These are phyloP conservation scores for Xylariaceae sp. DNA, from an alignment of 2,329 filamentous ascomycete species.

Conservation along the genomic window DNA sequence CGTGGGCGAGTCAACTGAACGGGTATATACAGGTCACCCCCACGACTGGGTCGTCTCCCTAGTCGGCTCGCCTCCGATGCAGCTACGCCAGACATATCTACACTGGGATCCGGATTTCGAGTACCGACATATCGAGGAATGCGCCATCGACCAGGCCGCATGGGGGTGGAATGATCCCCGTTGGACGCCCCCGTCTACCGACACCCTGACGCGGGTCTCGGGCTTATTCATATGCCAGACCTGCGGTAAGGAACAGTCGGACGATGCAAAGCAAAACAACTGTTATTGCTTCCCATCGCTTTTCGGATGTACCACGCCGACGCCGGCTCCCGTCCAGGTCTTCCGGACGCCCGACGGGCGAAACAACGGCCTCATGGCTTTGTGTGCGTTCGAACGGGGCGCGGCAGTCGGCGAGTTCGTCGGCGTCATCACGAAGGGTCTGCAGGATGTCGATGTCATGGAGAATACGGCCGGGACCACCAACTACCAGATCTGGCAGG, in stretches of 20 bases:
- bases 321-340: slow-evolving; percentile 43
- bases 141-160: slow-evolving; percentile 41
- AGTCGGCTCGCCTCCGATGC: slow-evolving; percentile 37
- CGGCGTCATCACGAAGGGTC: slow-evolving; percentile 48
- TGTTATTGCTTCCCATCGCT: slow-evolving; percentile 51
- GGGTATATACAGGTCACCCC: slow-evolving; percentile 42
- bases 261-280: slow-evolving; percentile 42
- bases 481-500: slow-evolving; percentile 56
- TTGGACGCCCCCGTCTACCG: slow-evolving; percentile 29
- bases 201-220: slow-evolving; percentile 21
- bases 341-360: slow-evolving; percentile 48
- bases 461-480: slow-evolving; percentile 35
- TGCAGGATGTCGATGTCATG: slow-evolving; percentile 52
- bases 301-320: slow-evolving; percentile 41
- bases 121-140: slow-evolving; percentile 46
- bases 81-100: slow-evolving; percentile 42
- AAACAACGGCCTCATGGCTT: slow-evolving; percentile 48
- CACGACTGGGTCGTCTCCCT: slow-evolving; percentile 48
- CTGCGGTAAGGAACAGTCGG: slow-evolving; percentile 46
- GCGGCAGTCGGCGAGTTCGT: slow-evolving; percentile 51
- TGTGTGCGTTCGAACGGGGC: slow-evolving; percentile 46
- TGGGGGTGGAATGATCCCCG: slow-evolving; percentile 49
- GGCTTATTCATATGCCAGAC: slow-evolving; percentile 36
- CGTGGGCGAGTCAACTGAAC: slow-evolving; percentile 38
- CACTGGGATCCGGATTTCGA: slow-evolving; percentile 43